phyloP scores from a whole-genome alignment of 768 basidiomycete genomes.

The Hypholoma fasciculare region DNA sequence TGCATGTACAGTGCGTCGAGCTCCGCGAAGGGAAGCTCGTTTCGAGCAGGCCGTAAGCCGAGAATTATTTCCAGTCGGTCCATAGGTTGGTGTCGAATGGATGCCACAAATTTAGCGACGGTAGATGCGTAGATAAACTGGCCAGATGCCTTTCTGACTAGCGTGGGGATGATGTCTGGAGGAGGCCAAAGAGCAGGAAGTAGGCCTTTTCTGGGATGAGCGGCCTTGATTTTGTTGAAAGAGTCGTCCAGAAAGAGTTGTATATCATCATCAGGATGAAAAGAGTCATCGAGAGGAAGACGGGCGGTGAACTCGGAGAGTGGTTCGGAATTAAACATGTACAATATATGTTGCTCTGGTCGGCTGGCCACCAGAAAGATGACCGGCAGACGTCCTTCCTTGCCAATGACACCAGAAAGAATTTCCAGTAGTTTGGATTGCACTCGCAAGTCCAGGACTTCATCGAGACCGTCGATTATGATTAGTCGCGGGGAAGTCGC shows the following conservation, averaged over 20 bases:
- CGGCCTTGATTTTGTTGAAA: not conserved
- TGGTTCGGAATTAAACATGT: not conserved
- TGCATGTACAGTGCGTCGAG: constrained; percentile 8
- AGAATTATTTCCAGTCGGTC: constrained; percentile 1
- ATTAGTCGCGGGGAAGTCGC: not conserved
- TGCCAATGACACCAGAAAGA: not conserved
- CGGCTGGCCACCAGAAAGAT: constrained; percentile 12
- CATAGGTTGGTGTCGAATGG: not conserved
- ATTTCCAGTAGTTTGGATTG: not conserved
- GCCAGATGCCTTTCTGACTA: constrained; percentile 10
- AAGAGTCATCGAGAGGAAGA: not conserved
- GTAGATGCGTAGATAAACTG: constrained; percentile 17
- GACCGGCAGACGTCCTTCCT: not conserved
- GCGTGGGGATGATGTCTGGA: not conserved
- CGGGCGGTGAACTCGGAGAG: not conserved
- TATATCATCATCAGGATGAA: constrained; percentile 6
- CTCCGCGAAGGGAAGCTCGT: constrained; percentile 1
- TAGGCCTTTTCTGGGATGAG: not conserved
- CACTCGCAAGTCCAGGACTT: constrained; percentile 10
- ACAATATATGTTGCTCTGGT: constrained; percentile 9
- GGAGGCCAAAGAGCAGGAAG: not conserved
- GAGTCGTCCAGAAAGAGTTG: not conserved
- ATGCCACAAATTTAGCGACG: constrained; percentile 8
- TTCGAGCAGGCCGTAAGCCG: not conserved
- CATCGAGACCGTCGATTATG: constrained; percentile 23